These are phyloP conservation scores for Aspergillus quadrilineatus DNA, from an alignment of 2,329 filamentous ascomycete species.

Conservation along the genomic window DNA sequence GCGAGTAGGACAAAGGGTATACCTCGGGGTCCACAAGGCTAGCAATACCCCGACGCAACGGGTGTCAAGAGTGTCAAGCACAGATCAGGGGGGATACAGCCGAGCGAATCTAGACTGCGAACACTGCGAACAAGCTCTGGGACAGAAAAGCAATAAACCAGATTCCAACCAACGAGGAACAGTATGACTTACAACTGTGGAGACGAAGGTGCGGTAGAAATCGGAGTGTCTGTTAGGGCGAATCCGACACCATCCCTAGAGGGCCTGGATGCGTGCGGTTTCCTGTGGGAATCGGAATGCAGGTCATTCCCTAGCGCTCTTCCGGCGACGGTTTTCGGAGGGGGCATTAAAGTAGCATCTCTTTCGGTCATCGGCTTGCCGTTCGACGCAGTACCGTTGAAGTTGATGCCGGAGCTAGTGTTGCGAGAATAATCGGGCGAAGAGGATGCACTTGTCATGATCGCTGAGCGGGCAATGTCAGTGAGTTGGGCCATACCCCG, in stretches of 20 bases:
- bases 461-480: conserved; percentile 50
- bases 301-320: conserved; percentile 45
- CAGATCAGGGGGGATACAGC: neutral
- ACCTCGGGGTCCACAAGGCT: conserved; percentile 3
- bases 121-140: conserved; percentile 12
- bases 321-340: conserved; percentile 41
- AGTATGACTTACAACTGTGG: conserved; percentile 56
- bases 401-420: conserved; percentile 20
- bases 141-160: conserved; percentile 11
- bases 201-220: conserved; percentile 61
- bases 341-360: conserved; percentile 36
- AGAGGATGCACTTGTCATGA: conserved; percentile 43
- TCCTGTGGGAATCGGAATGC: conserved; percentile 40
- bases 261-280: conserved; percentile 31
- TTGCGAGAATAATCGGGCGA: conserved; percentile 24
- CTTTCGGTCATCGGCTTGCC: conserved; percentile 28
- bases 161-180: conserved; percentile 21
- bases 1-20: neutral
- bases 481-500: conserved; percentile 49
- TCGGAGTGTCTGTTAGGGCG: conserved; percentile 62
- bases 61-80: conserved; percentile 10
- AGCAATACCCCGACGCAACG: conserved; percentile 6
- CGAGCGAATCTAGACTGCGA: conserved; percentile 13
- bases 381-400: conserved; percentile 23
- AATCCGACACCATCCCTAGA: conserved; percentile 49